Evolutionary conservation across 495 filamentous ascomycete genomes (phyloP).

Genomic region (Penicillium nucicola): DNA sequence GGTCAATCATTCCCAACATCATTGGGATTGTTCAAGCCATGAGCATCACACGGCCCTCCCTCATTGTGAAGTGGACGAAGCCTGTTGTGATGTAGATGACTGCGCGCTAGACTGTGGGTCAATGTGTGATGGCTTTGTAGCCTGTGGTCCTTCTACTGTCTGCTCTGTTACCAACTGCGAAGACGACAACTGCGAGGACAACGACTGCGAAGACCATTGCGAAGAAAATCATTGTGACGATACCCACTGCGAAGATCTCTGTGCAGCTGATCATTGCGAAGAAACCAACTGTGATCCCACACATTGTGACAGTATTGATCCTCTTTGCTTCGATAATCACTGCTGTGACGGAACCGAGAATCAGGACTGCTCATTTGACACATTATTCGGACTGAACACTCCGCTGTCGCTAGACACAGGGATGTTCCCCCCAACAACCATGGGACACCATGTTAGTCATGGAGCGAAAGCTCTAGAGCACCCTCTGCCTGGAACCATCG

Average conservation of each 20-base stretch:
- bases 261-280: constrained; percentile 26
- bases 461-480: constrained; percentile 20
- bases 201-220: constrained; percentile 36
- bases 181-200: constrained; percentile 24
- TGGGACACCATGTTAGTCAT: constrained; percentile 16
- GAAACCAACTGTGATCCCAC: constrained; percentile 17
- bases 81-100: constrained; percentile 44
- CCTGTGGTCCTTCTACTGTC: constrained; percentile 39
- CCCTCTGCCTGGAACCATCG: constrained; percentile 12
- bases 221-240: constrained; percentile 30
- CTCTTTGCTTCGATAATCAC: constrained; percentile 41
- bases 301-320: constrained; percentile 29
- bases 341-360: constrained; percentile 28
- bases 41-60: constrained; percentile 26
- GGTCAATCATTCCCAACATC: constrained; percentile 14
- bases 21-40: constrained; percentile 34
- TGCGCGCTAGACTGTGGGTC: constrained; percentile 42
- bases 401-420: constrained; percentile 30
- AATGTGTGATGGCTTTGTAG: constrained; percentile 43
- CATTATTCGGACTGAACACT: constrained; percentile 33
- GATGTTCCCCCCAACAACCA: constrained; percentile 22
- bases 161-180: constrained; percentile 42
- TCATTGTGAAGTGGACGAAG: constrained; percentile 31
- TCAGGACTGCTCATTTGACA: constrained; percentile 32
- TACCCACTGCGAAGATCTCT: constrained; percentile 28